These are phyloP conservation scores for Pythium brassicae DNA, from an alignment of 352 stramenopile species.

Conservation along the genomic window DNA sequence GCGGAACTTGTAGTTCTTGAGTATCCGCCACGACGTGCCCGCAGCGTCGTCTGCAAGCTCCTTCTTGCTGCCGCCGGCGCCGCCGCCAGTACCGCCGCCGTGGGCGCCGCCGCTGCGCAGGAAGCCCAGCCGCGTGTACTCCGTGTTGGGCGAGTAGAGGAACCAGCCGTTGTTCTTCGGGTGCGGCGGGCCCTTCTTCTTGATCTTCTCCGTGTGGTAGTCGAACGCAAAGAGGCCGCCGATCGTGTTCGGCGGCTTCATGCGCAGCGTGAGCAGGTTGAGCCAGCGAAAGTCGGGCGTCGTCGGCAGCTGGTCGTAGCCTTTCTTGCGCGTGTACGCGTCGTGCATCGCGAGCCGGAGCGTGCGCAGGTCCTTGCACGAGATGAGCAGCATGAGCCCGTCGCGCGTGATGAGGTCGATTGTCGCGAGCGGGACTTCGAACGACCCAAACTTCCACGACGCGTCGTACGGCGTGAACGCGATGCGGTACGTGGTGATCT, in stretches of 20 bases:
- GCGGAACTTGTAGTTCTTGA: slow-evolving; percentile 89
- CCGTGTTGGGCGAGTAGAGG: slow-evolving; percentile 72
- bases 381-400: slow-evolving; percentile 74
- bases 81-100: too few species aligned
- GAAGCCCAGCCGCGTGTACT: slow-evolving; percentile 84
- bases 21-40: slow-evolving; percentile 53
- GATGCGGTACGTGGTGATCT: slow-evolving; percentile 82
- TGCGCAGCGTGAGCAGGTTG: slow-evolving; percentile 69
- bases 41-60: slow-evolving; percentile 33
- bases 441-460: slow-evolving; percentile 82
- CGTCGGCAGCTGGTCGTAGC: slow-evolving; percentile 68
- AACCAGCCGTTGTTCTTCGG: slow-evolving; percentile 80
- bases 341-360: slow-evolving; percentile 83
- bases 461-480: slow-evolving; percentile 83
- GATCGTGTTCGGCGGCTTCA: slow-evolving; percentile 80
- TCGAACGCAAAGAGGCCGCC: slow-evolving; percentile 76
- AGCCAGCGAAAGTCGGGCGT: slow-evolving; percentile 78
- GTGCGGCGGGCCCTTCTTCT: slow-evolving; percentile 24
- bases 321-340: slow-evolving; percentile 79
- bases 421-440: slow-evolving; percentile 73
- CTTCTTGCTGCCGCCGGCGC: not conserved
- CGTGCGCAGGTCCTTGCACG: slow-evolving; percentile 78
- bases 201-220: slow-evolving; percentile 67
- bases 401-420: slow-evolving; percentile 79
- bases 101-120: slow-evolving; percentile 23